Conservation (phyloP, 1,284 basidiomycete genomes). For the Malassezia furfur region DNA sequence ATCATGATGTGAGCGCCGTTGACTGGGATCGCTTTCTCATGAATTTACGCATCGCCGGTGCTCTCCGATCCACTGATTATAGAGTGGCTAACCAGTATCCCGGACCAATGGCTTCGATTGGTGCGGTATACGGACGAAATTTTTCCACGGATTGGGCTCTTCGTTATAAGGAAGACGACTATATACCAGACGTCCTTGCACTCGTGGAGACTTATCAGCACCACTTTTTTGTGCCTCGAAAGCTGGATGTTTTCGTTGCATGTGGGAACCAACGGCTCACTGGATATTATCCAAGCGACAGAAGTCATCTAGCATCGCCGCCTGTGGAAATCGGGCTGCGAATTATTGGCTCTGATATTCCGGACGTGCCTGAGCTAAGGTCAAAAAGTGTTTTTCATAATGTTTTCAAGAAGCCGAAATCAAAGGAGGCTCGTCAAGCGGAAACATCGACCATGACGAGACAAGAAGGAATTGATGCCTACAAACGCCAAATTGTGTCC, state of each 20-base stretch:
- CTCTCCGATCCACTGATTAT: background rate
- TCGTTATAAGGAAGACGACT: background rate
- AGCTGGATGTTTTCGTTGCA: background rate
- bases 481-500: background rate
- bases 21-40: slow-evolving; percentile 5
- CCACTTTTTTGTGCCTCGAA: background rate
- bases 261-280: background rate
- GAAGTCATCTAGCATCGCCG: background rate
- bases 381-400: background rate
- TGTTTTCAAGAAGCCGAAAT: background rate
- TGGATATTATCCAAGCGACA: background rate
- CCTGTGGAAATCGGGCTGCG: background rate
- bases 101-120: background rate
- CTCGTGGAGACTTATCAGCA: background rate
- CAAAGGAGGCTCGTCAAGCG: background rate
- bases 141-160: background rate
- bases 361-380: background rate
- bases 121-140: background rate
- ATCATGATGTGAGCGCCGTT: slow-evolving; percentile 2
- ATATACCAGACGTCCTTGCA: background rate
- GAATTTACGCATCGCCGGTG: background rate
- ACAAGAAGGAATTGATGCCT: background rate
- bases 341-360: background rate
- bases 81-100: background rate
- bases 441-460: background rate